Percentiles rank a stretch among this genome's conserved stretches.
Evolutionary conservation across 768 basidiomycete species (phyloP).

Genomic region (Mrakia hoshinonis): DNA sequence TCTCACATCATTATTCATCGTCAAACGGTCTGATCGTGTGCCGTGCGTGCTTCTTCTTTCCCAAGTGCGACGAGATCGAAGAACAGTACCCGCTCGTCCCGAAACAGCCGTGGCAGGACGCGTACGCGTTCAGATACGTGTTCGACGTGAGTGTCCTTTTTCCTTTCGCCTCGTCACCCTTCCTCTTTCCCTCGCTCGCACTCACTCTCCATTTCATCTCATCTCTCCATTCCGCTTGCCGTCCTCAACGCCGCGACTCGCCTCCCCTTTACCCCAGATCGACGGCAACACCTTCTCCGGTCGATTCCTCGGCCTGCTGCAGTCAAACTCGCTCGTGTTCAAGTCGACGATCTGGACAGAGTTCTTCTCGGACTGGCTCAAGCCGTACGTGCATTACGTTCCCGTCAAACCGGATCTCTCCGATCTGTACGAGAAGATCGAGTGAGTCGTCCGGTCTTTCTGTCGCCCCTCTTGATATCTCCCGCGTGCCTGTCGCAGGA

Average conservation of each 20-base stretch:
- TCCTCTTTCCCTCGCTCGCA: background rate
- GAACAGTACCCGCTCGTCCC: conserved; percentile 1
- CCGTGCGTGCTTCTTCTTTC: no score
- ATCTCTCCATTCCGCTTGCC: background rate
- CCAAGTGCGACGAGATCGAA: background rate
- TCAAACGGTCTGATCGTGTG: no score
- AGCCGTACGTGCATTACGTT: background rate
- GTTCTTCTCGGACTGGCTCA: conserved; percentile 8
- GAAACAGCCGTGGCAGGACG: conserved; percentile 1
- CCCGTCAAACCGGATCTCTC: conserved; percentile 10
- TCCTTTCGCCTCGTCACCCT: background rate
- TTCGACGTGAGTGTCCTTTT: background rate
- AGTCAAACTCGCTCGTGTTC: background rate
- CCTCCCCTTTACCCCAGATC: no score
- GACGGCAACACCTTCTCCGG: conserved; percentile 18
- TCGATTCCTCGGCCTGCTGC: conserved; percentile 6
- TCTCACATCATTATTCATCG: no score
- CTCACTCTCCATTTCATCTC: background rate
- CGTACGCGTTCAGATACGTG: background rate
- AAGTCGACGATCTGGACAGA: conserved; percentile 11
- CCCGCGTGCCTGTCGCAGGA: no score
- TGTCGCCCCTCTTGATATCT: no score
- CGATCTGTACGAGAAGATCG: conserved; percentile 17
- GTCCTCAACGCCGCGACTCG: no score
- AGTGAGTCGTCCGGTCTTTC: background rate